Percentiles rank a stretch among this genome's conserved stretches.
Evolutionary conservation across 2,329 filamentous ascomycete genomes (phyloP).

Genomic region (Ceratocystis alfenasii): DNA sequence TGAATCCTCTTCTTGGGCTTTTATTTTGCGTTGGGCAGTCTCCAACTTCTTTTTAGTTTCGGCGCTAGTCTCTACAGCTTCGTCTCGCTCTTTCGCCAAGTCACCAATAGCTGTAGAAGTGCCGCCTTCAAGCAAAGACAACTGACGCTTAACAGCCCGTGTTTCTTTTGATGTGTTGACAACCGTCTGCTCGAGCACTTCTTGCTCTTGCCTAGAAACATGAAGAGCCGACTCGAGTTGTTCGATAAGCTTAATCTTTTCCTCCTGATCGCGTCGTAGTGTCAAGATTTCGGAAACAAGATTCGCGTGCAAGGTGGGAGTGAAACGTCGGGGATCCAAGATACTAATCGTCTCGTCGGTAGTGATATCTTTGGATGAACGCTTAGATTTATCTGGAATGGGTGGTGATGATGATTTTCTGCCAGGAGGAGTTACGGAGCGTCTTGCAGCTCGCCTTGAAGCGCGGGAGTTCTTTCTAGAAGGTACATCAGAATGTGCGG

Average conservation of each 20-base stretch:
- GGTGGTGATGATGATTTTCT: conserved; percentile 45
- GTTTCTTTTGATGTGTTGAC: conserved; percentile 59
- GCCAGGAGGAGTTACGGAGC: conserved; percentile 53
- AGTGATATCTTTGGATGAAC: conserved; percentile 46
- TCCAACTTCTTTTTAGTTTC: conserved; percentile 73
- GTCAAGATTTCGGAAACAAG: conserved; percentile 87
- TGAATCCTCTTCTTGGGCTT: conserved; percentile 70
- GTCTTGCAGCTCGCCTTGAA: conserved; percentile 46
- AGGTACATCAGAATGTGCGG: conserved; percentile 28
- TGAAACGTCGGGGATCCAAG: conserved; percentile 83
- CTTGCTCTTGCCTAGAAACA: conserved; percentile 59
- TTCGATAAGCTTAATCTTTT: conserved; percentile 77
- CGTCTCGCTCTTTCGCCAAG: conserved; percentile 73
- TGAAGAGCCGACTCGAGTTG: conserved; percentile 66
- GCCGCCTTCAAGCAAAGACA: conserved; percentile 77
- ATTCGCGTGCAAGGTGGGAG: conserved; percentile 86
- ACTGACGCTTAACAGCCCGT: conserved; percentile 69
- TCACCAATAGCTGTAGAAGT: conserved; percentile 76
- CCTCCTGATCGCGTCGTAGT: conserved; percentile 78
- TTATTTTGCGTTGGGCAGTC: conserved; percentile 60
- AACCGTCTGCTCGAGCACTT: conserved; percentile 52
- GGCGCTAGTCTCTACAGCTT: conserved; percentile 57
- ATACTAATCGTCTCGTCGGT: conserved; percentile 60
- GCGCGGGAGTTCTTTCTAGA: conserved; percentile 55
- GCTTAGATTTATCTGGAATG: conserved; percentile 35